These are phyloP conservation scores for Coemansia sp. DNA, from an alignment of 192 early-diverging fungal species.

Conservation along the genomic window DNA sequence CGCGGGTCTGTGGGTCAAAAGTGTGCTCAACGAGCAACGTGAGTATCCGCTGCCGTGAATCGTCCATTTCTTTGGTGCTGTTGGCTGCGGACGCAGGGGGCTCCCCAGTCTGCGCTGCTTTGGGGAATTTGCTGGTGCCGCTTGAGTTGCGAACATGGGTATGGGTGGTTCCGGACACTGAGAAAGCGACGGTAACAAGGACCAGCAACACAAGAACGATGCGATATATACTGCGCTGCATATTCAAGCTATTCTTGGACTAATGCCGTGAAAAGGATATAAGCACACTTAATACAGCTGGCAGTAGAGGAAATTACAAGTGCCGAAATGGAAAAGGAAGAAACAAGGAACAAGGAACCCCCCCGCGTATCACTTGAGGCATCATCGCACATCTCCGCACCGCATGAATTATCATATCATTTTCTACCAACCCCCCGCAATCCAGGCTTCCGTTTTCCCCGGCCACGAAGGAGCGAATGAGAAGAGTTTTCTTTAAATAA, in stretches of 20 bases:
- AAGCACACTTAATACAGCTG: not conserved
- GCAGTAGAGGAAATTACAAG: not conserved
- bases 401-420: no score
- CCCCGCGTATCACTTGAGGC: no score
- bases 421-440: no score
- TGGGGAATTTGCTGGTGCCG: not conserved
- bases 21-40: slow-evolving; percentile 29
- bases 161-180: not conserved
- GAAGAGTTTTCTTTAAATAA: no score
- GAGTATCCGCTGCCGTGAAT: slow-evolving; percentile 21
- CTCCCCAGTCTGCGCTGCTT: not conserved
- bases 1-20: slow-evolving; percentile 29
- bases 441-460: no score
- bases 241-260: not conserved
- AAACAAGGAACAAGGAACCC: not conserved
- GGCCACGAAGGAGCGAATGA: no score
- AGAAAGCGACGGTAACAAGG: not conserved
- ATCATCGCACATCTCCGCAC: no score
- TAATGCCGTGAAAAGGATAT: not conserved
- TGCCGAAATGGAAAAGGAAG: not conserved
- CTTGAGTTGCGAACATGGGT: not conserved
- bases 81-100: not conserved
- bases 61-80: not conserved
- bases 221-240: slow-evolving; percentile 3
- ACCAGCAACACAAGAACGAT: slow-evolving; percentile 11